Conservation (phyloP, 164 flowering plant species). For the Berberis thunbergii region DNA sequence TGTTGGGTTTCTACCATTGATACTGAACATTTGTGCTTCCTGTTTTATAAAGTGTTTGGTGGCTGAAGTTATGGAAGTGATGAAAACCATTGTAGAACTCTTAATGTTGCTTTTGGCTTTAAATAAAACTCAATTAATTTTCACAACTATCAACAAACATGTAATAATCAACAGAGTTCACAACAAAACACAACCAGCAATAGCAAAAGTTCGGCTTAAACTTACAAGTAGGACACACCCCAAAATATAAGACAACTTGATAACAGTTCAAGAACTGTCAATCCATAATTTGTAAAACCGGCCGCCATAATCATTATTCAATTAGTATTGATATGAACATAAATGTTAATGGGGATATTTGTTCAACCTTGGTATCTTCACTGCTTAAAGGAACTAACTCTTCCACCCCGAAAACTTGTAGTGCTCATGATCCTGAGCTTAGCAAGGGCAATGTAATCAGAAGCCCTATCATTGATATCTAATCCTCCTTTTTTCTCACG, state of each 20-base stretch:
- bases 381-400: constrained; percentile 11
- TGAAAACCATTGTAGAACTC: no score
- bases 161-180: neutral
- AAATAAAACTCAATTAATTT: no score
- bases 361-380: neutral
- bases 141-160: no score
- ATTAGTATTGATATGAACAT: no score
- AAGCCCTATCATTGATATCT: constrained; percentile 19
- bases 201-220: neutral
- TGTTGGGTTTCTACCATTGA: no score
- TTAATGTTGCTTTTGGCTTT: no score
- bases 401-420: constrained; percentile 18
- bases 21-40: no score
- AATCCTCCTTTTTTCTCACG: constrained; percentile 3
- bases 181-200: neutral
- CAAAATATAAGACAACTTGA: neutral
- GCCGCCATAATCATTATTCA: neutral
- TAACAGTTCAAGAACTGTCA: neutral
- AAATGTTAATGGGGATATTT: neutral
- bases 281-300: neutral
- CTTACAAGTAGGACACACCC: neutral
- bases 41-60: no score
- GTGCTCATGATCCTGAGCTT: constrained; percentile 23
- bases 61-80: no score
- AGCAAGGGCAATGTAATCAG: constrained; percentile 26